Conservation (phyloP, 2,329 filamentous ascomycete genomes). For the Aulographum hederae region DNA sequence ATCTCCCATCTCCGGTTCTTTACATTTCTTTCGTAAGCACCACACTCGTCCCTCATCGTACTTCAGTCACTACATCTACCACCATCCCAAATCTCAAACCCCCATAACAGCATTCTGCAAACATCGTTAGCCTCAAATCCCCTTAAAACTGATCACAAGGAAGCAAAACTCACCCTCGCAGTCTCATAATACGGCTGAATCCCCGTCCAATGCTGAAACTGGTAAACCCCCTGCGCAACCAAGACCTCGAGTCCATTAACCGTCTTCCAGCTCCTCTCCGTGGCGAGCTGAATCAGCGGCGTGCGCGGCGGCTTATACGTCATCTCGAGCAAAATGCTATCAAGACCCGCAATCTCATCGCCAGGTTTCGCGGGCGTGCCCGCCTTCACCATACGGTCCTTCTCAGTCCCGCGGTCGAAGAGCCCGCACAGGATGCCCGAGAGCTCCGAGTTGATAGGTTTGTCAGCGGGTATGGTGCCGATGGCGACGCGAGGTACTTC, state of each 20-base stretch:
- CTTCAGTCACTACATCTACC: too few relatives aligned
- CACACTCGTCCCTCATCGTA: too few relatives aligned
- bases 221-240: constrained; percentile 67
- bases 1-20: too few relatives aligned
- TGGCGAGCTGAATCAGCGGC: constrained; percentile 66
- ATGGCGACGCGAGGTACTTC: constrained; percentile 53
- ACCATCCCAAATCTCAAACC: too few relatives aligned
- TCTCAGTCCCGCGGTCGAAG: constrained; percentile 24
- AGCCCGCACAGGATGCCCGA: constrained; percentile 41
- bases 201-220: constrained; percentile 76
- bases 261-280: constrained; percentile 59
- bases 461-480: constrained; percentile 79
- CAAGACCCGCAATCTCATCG: constrained; percentile 12
- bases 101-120: not conserved
- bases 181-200: constrained; percentile 56
- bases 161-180: constrained; percentile 30
- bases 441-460: constrained; percentile 57
- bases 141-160: not conserved
- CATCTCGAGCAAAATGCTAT: constrained; percentile 66
- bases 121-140: not conserved
- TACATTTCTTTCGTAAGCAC: too few relatives aligned
- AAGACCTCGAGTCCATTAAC: constrained; percentile 81
- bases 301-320: constrained; percentile 83
- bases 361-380: too few relatives aligned
- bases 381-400: too few relatives aligned